These are phyloP conservation scores for Verticillium nubilum DNA, from an alignment of 2,329 filamentous ascomycete species.

Conservation along the genomic window DNA sequence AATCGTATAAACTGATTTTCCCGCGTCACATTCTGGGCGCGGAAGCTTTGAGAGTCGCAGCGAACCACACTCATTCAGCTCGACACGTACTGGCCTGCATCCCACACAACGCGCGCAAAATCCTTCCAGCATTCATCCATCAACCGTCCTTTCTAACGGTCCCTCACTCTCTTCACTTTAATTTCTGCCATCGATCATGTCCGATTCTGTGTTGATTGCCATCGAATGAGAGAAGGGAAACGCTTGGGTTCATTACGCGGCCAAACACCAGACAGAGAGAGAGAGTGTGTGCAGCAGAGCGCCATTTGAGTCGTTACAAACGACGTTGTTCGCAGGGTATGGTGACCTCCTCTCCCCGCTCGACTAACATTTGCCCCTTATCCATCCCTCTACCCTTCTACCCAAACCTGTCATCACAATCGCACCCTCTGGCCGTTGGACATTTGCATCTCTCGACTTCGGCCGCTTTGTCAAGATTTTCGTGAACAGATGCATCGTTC, in stretches of 20 bases:
- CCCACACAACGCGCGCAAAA: neutral
- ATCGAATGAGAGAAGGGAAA: neutral
- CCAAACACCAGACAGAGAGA: neutral
- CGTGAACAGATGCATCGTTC: neutral
- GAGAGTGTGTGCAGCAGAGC: neutral
- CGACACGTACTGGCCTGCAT: slow-evolving; percentile 1
- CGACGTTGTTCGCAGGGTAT: slow-evolving; percentile 5
- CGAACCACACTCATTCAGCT: neutral
- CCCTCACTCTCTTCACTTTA: neutral
- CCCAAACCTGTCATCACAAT: neutral
- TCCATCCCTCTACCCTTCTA: neutral
- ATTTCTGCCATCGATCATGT: neutral
- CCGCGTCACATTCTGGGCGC: neutral
- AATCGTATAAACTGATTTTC: slow-evolving; percentile 1
- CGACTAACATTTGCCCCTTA: neutral
- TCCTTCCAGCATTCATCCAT: neutral
- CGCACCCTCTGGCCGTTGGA: neutral
- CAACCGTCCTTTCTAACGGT: neutral
- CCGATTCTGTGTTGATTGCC: neutral
- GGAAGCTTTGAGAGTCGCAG: neutral
- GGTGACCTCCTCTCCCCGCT: slow-evolving; percentile 9
- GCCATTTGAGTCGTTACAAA: neutral
- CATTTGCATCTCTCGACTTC: neutral
- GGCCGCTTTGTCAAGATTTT: neutral
- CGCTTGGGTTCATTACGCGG: neutral